phyloP scores from a whole-genome alignment of 2,329 filamentous ascomycete species.

The Calonectria leucothoes region DNA sequence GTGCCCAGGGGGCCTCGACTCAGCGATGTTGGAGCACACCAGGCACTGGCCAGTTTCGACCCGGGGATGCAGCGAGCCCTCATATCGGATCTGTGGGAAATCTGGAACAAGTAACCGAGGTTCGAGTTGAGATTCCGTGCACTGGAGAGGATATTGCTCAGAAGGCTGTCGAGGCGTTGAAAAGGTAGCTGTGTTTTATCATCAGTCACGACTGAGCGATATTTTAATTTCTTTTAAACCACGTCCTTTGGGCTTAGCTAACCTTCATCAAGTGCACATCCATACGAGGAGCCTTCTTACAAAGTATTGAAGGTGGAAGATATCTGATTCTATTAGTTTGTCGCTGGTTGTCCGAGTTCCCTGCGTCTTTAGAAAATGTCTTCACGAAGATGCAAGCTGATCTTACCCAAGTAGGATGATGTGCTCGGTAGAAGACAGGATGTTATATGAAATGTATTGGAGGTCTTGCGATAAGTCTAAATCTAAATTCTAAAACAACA shows the following conservation, averaged over 20 bases:
- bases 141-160: slow-evolving; percentile 66
- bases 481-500: not conserved
- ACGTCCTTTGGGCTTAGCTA: not conserved
- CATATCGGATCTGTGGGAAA: slow-evolving; percentile 68
- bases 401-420: not conserved
- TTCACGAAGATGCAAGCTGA: not conserved
- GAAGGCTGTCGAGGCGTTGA: slow-evolving; percentile 72
- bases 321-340: slow-evolving; percentile 23
- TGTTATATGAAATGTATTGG: not conserved
- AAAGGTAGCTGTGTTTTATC: slow-evolving; percentile 63
- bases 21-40: slow-evolving; percentile 63
- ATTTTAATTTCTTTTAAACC: not conserved
- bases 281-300: slow-evolving; percentile 41
- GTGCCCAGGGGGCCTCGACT: slow-evolving; percentile 65
- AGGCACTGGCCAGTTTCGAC: slow-evolving; percentile 75
- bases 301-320: slow-evolving; percentile 40
- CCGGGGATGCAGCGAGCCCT: slow-evolving; percentile 70
- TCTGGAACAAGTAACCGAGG: slow-evolving; percentile 70
- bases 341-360: too few species aligned
- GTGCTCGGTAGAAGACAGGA: not conserved
- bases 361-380: not conserved
- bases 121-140: slow-evolving; percentile 72
- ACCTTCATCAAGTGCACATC: slow-evolving; percentile 41
- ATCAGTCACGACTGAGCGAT: not conserved
- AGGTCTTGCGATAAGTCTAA: not conserved